A percentile compares a stretch with the other conserved stretches of the same genome.
Conservation (phyloP, 495 filamentous ascomycete genomes). For the Penicillium atrosanguineum region DNA sequence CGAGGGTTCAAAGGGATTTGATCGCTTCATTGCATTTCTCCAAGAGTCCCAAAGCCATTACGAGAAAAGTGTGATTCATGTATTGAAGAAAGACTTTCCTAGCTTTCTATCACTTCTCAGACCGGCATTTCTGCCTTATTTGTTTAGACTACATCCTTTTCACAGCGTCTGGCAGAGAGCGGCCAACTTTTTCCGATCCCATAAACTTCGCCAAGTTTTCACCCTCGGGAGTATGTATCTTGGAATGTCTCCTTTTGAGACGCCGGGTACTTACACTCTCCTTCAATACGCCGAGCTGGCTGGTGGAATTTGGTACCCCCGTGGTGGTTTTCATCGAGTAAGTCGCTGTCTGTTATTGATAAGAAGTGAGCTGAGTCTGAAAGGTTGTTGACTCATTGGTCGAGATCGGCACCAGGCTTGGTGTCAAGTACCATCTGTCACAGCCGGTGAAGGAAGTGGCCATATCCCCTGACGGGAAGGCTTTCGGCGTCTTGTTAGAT, state of each 20-base stretch:
- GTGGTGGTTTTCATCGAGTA: constrained; percentile 57
- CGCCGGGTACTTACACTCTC: constrained; percentile 66
- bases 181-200: constrained; percentile 61
- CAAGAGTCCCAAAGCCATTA: constrained; percentile 63
- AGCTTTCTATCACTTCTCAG: constrained; percentile 47
- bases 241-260: constrained; percentile 71
- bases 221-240: constrained; percentile 76
- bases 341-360: constrained; percentile 24
- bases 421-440: not conserved
- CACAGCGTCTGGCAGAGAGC: constrained; percentile 60
- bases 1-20: constrained; percentile 64
- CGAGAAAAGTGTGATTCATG: constrained; percentile 55
- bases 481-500: constrained; percentile 2
- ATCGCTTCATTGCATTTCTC: constrained; percentile 60
- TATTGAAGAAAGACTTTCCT: constrained; percentile 61
- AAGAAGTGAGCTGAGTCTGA: constrained; percentile 36
- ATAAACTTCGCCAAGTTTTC: constrained; percentile 62
- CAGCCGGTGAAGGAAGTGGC: not conserved
- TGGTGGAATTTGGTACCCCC: constrained; percentile 72
- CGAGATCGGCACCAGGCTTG: not conserved
- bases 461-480: not conserved
- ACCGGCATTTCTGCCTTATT: constrained; percentile 47
- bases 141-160: constrained; percentile 60
- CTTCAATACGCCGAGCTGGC: constrained; percentile 71
- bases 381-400: not conserved